These are phyloP conservation scores for Pseudogymnoascus destructans DNA, from an alignment of 2,329 filamentous ascomycete species.

Conservation along the genomic window DNA sequence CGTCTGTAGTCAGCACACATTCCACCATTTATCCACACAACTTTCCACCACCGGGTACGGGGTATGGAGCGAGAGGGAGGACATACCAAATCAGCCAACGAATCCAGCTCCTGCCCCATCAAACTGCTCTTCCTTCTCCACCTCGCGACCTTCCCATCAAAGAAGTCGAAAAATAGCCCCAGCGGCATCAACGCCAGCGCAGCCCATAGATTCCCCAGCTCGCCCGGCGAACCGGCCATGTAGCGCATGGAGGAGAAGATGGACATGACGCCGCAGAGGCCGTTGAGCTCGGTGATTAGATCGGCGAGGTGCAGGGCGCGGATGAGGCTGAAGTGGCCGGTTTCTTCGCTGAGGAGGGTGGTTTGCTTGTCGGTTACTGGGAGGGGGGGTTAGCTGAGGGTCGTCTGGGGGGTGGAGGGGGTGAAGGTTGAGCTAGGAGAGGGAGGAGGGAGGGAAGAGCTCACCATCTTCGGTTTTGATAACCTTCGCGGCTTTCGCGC, in stretches of 20 bases:
- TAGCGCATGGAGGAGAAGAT: conserved; percentile 92
- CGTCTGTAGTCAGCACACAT: neutral
- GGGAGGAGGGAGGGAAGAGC: neutral
- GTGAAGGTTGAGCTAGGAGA: neutral
- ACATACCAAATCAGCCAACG: conserved; percentile 79
- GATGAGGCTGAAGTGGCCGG: conserved; percentile 60
- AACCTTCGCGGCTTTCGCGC: neutral
- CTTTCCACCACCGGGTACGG: neutral
- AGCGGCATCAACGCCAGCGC: conserved; percentile 83
- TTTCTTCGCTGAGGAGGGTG: conserved; percentile 53
- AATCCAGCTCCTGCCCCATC: conserved; percentile 97
- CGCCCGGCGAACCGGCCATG: conserved; percentile 51
- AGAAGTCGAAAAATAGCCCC: conserved; percentile 92
- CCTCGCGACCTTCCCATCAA: conserved; percentile 90
- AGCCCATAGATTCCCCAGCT: conserved; percentile 60
- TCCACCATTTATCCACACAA: neutral
- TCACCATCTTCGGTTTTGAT: neutral
- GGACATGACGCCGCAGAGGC: conserved; percentile 86
- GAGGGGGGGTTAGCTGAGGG: neutral
- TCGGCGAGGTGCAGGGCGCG: conserved; percentile 66
- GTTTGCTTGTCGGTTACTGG: conserved; percentile 58
- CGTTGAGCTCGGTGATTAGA: conserved; percentile 73
- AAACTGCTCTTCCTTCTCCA: conserved; percentile 95
- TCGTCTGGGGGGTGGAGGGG: neutral
- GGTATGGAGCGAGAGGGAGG: neutral